phyloP scores from a whole-genome alignment of 2,329 filamentous ascomycete species.

The Alternaria metachromatica region DNA sequence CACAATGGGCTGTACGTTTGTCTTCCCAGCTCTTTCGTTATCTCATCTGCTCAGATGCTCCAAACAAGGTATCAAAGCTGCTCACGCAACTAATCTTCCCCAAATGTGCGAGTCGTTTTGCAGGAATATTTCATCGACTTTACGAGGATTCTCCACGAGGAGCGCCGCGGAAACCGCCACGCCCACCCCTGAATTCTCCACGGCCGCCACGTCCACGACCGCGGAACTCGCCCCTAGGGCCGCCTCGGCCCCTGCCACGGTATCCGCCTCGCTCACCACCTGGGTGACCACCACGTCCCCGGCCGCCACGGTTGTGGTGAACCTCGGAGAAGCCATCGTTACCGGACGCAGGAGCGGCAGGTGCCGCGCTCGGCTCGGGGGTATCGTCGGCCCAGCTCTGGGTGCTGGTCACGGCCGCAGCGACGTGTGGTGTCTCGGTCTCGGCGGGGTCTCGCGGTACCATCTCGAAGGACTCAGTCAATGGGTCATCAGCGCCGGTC shows the following conservation, averaged over 20 bases:
- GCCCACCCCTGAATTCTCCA: constrained; percentile 54
- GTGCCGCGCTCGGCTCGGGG: constrained; percentile 36
- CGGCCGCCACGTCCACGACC: constrained; percentile 52
- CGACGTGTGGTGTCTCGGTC: constrained; percentile 69
- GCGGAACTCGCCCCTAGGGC: constrained; percentile 47
- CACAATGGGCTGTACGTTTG: constrained; percentile 40
- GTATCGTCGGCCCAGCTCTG: constrained; percentile 87
- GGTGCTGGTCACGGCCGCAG: constrained; percentile 63
- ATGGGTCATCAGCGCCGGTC: constrained; percentile 55
- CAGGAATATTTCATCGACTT: not conserved
- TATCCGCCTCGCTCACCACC: constrained; percentile 60
- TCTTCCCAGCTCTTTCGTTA: constrained; percentile 32
- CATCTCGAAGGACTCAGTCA: constrained; percentile 76
- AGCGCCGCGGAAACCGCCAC: constrained; percentile 47
- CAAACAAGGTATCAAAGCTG: constrained; percentile 15
- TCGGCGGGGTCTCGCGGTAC: constrained; percentile 75
- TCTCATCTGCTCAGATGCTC: constrained; percentile 33
- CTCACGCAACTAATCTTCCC: not conserved
- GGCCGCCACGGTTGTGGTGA: constrained; percentile 51
- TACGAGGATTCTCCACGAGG: constrained; percentile 38
- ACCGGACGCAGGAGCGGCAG: constrained; percentile 42
- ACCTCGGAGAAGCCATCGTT: constrained; percentile 78
- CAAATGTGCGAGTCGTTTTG: constrained; percentile 6
- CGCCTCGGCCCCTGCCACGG: constrained; percentile 60
- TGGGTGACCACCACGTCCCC: constrained; percentile 56